Percentiles rank a stretch among this genome's conserved stretches.
Conservation (phyloP, 495 filamentous ascomycete genomes). For the Elasticomyces elasticus region DNA sequence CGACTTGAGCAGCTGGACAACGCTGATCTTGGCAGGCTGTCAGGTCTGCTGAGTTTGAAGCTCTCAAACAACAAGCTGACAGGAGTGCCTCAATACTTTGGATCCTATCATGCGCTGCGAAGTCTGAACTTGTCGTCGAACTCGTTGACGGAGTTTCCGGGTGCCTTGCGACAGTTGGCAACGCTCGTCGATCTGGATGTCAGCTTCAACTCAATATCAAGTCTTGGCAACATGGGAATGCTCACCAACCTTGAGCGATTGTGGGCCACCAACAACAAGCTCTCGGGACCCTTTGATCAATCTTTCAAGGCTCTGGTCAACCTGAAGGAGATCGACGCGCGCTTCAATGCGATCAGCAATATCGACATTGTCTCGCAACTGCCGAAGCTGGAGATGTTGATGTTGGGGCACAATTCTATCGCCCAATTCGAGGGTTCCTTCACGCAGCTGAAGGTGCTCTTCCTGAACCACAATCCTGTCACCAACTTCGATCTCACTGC, state of each 20-base stretch:
- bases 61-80: constrained; percentile 85
- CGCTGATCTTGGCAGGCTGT: constrained; percentile 59
- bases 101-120: constrained; percentile 61
- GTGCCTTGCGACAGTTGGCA: constrained; percentile 69
- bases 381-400: constrained; percentile 75
- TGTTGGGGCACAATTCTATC: constrained; percentile 82
- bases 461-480: constrained; percentile 85
- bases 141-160: constrained; percentile 71
- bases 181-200: constrained; percentile 88
- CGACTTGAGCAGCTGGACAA: constrained; percentile 76
- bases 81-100: constrained; percentile 68
- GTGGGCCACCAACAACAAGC: constrained; percentile 88
- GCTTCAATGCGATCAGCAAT: constrained; percentile 77
- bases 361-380: constrained; percentile 77
- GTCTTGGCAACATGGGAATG: constrained; percentile 67
- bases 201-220: constrained; percentile 85
- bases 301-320: constrained; percentile 60
- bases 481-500: constrained; percentile 78
- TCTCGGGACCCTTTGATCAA: constrained; percentile 61
- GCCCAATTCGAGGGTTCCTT: constrained; percentile 81
- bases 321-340: constrained; percentile 83
- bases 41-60: constrained; percentile 78
- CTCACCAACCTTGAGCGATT: constrained; percentile 73
- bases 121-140: constrained; percentile 89
- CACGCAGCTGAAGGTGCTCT: constrained; percentile 67